Evolutionary conservation across 225 moss, liverwort and hornwort species (phyloP).

Genomic region (Marchantia polymorpha): DNA sequence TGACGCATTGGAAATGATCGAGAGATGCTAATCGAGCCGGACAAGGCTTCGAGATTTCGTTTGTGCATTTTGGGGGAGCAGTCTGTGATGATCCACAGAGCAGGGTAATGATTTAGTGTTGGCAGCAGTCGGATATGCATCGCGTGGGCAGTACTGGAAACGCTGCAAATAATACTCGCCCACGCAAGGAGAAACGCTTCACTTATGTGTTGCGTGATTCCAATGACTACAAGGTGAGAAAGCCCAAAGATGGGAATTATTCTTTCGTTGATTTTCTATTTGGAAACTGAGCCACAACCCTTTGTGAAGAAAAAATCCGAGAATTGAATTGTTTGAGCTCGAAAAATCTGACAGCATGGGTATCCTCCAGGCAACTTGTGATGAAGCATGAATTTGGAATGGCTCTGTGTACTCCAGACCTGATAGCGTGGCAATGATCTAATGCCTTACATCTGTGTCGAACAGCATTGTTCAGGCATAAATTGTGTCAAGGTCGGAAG

Average conservation of each 20-base stretch:
- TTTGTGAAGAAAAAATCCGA: background rate
- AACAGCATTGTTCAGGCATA: conserved; percentile 94
- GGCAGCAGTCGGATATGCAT: conserved; percentile 77
- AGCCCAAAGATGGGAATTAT: background rate
- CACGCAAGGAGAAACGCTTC: conserved; percentile 85
- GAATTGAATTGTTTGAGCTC: background rate
- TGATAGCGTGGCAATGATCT: conserved; percentile 10
- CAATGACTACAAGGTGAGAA: conserved; percentile 84
- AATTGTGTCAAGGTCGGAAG: conserved; percentile 72
- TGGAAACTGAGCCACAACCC: background rate
- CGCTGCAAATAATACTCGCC: conserved; percentile 75
- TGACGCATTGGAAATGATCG: conserved; percentile 17
- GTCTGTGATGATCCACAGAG: conserved; percentile 30
- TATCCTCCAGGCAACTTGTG: background rate
- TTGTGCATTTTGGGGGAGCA: conserved; percentile 24
- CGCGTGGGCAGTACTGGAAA: conserved; percentile 98
- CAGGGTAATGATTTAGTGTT: conserved; percentile 41
- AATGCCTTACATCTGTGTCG: conserved; percentile 1
- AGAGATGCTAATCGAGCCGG: conserved; percentile 39
- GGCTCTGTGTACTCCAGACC: background rate
- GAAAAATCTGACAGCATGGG: background rate
- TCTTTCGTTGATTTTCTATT: background rate
- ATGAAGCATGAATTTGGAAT: background rate
- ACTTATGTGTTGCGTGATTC: conserved; percentile 90
- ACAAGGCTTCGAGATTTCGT: conserved; percentile 17